Base-by-base conservation (phyloP, 306 rosid genomes). In the Rosa rugosa region DNA sequence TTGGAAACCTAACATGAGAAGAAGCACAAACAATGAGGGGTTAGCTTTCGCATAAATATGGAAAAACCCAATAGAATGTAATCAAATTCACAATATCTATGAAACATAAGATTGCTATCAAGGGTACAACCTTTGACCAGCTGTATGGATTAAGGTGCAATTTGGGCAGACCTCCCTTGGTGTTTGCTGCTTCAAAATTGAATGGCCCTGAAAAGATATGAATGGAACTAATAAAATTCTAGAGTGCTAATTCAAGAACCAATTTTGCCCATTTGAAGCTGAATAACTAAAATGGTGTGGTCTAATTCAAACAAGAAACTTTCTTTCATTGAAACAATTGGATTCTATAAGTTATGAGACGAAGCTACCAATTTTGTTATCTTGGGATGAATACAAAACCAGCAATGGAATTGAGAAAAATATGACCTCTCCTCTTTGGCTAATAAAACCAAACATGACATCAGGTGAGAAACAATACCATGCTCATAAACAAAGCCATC, bases 401-500 rank as follows among this genome's bases (percentile, higher is more conserved):
- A 66, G 27, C 27, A 16, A 9, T 18, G 13, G 46, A 40, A 66
- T 18, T 66, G 2, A 9, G 5, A 34, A 2, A 13, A 63, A 27
- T 16, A 22, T 8, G 22, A 34, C 69, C 23, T 65, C n/a, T 38
- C 45, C 22, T 4, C 13, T 38, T 36, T 6, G 12, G 3, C 10
- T 18, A 66, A 69, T 10, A 67, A 25, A 75, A 65, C 38, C n/a
- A 65, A 31, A 65, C 46, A 34, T 3, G 11, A 34, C 14, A 65
- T 36, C 4, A 65, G 46, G 23, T 65, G 5, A 47, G 54, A 77
- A 57, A 59, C 8, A 34, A 71, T 88, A 95, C 99, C 99, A 72
- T 95, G 98, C 77, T 95, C 99, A n/a, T 92, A 95, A n/a, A 95
- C 72, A 76, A 92, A 95, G 62, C 96, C 99, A 87, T 95, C 99